Evolutionary conservation across 805 yeast species (phyloP).

Genomic region (Cyberlindnera xishuangbannaensis): DNA sequence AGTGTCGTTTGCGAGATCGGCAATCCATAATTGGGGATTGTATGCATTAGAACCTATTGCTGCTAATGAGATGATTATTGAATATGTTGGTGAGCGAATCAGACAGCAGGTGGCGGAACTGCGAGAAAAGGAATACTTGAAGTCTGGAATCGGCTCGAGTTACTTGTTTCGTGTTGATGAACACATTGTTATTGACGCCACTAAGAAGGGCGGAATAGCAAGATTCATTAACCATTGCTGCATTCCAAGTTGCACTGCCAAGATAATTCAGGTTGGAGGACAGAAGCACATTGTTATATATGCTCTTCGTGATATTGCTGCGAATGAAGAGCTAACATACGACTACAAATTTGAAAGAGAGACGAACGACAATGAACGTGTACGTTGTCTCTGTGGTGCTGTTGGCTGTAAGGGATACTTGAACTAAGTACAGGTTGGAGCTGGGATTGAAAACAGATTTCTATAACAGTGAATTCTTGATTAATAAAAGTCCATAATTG

Average conservation of each 20-base stretch:
- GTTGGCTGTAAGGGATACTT: conserved; percentile 89
- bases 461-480: no score
- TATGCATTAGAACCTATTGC: conserved; percentile 94
- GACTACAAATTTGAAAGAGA: conserved; percentile 95
- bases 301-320: conserved; percentile 80
- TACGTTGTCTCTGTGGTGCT: conserved; percentile 93
- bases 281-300: conserved; percentile 90
- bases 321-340: conserved; percentile 90
- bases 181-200: conserved; percentile 93
- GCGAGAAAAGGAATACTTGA: conserved; percentile 77
- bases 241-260: conserved; percentile 95
- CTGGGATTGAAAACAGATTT: no score
- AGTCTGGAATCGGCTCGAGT: conserved; percentile 93
- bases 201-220: conserved; percentile 95
- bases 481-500: no score
- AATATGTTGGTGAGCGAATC: conserved; percentile 92
- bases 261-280: conserved; percentile 92
- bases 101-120: conserved; percentile 92
- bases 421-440: conserved; percentile 42
- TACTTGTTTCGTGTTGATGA: conserved; percentile 91
- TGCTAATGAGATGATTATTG: conserved; percentile 96
- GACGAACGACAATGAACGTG: conserved; percentile 78
- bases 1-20: conserved; percentile 93
- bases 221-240: conserved; percentile 97
- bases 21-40: conserved; percentile 97